Conservation (phyloP, 352 stramenopile species). For the Phytophthora tentaculata region DNA sequence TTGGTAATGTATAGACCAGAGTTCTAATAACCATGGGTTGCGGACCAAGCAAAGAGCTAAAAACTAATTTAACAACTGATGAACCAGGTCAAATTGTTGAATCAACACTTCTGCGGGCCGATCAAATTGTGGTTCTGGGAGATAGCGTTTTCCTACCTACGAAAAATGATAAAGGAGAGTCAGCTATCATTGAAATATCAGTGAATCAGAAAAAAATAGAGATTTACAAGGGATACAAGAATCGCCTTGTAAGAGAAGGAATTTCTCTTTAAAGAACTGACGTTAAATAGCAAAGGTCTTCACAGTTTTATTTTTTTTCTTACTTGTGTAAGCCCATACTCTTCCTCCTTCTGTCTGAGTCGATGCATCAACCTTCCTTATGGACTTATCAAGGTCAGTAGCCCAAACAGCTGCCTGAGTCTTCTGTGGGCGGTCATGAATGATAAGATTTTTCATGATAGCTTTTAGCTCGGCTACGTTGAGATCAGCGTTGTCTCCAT, state of each 20-base stretch:
- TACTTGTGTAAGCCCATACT: conserved; percentile 17
- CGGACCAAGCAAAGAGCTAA: no score
- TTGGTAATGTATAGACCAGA: conserved; percentile 15
- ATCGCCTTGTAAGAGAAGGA: conserved; percentile 13
- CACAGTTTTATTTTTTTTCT: conserved; percentile 24
- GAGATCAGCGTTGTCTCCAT: conserved; percentile 30
- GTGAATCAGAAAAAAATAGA: conserved; percentile 22
- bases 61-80: no score
- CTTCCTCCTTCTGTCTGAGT: conserved; percentile 21
- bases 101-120: no score
- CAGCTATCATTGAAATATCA: no score
- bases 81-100: no score
- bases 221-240: conserved; percentile 12
- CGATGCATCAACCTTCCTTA: conserved; percentile 16
- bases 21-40: no score
- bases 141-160: no score
- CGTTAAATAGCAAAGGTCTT: conserved; percentile 23
- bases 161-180: no score
- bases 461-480: conserved; percentile 19
- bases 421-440: conserved; percentile 1
- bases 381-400: conserved; percentile 19
- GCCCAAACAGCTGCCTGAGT: conserved; percentile 5
- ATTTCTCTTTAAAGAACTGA: conserved; percentile 9
- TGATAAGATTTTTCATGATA: conserved; percentile 23
- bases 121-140: no score